Conservation (phyloP, 805 yeast genomes). For the Candida tibetensis region DNA sequence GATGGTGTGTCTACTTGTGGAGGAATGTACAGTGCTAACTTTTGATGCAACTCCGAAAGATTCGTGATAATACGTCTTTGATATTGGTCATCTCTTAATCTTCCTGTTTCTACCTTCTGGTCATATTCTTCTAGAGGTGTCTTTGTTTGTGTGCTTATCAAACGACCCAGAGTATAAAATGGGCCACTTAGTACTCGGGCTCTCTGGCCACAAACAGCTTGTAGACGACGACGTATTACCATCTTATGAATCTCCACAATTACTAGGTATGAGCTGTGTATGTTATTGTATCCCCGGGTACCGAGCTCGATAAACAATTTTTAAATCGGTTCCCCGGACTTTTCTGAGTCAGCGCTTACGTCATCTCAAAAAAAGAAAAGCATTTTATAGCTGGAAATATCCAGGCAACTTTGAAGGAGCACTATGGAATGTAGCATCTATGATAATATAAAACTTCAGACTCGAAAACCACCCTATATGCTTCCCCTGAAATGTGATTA, state of each 20-base stretch:
- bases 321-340: not conserved
- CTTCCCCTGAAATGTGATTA: too few relatives aligned
- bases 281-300: not conserved
- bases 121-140: conserved; percentile 56
- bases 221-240: not conserved
- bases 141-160: not conserved
- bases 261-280: not conserved
- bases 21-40: conserved; percentile 57
- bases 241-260: too few relatives aligned
- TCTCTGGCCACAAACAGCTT: too few relatives aligned
- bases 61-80: conserved; percentile 72
- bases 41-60: conserved; percentile 57
- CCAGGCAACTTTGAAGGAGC: too few relatives aligned
- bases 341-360: not conserved
- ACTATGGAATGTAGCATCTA: too few relatives aligned
- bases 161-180: conserved; percentile 1
- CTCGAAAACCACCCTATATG: too few relatives aligned
- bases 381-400: too few relatives aligned
- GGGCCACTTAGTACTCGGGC: too few relatives aligned
- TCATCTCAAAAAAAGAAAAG: too few relatives aligned
- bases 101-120: conserved; percentile 44
- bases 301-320: not conserved
- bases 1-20: conserved; percentile 56
- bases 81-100: conserved; percentile 68
- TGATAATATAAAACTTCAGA: too few relatives aligned